These are phyloP conservation scores for Triticum timopheevii DNA, from an alignment of 176 grass and related monocot species.

Conservation along the genomic window DNA sequence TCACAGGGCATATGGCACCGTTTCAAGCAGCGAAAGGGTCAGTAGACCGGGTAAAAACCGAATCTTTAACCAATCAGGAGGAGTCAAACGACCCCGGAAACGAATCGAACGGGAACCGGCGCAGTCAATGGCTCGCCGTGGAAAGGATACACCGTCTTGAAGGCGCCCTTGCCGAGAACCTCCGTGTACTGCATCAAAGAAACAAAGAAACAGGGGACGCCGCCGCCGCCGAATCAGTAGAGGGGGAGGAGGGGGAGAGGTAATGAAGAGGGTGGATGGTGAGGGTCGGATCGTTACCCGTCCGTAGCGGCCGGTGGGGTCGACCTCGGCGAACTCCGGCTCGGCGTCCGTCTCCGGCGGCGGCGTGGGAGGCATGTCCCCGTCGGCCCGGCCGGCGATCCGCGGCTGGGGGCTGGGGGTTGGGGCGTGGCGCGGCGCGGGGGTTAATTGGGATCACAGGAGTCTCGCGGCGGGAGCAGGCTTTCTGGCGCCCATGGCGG, in stretches of 20 bases:
- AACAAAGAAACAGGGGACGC: neutral
- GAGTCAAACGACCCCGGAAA: neutral
- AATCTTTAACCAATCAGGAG: conserved; percentile 12
- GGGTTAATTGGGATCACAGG: conserved; percentile 43
- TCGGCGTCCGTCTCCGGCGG: conserved; percentile 30
- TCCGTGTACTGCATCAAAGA: conserved; percentile 58
- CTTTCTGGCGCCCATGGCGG: neutral
- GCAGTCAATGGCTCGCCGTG: neutral
- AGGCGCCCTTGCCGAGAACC: conserved; percentile 71
- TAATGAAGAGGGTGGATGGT: no score
- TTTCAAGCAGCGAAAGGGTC: no score
- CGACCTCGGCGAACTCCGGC: conserved; percentile 66
- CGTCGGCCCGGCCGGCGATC: neutral
- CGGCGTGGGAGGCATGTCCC: conserved; percentile 36
- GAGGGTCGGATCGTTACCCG: conserved; percentile 29
- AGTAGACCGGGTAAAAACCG: neutral
- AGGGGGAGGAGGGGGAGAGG: neutral
- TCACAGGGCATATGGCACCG: no score
- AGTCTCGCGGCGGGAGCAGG: conserved; percentile 27
- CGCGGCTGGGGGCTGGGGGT: neutral
- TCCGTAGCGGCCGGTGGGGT: conserved; percentile 74
- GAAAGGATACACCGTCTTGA: conserved; percentile 90
- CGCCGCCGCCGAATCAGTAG: neutral
- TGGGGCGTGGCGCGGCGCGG: neutral
- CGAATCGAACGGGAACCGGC: neutral